Base-by-base conservation (phyloP, 78 protist genomes). In the Bigelowiella natans region DNA sequence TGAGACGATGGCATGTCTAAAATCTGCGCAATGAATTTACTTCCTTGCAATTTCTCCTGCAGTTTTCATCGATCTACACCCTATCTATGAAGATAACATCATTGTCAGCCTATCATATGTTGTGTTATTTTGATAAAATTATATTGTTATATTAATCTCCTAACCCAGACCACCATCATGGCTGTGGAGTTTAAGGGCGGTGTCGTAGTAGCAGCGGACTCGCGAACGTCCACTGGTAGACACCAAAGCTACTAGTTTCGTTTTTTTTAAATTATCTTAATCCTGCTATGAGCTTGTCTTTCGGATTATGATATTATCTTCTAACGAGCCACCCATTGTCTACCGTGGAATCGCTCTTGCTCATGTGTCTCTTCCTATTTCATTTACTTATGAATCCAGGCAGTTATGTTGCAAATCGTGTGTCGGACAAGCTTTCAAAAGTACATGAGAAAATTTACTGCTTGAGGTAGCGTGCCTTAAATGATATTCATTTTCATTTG, bases 181-280 rank as follows among this genome's bases (percentile, higher is more conserved):
- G 99, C 98, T 30, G 96, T 95, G 28, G 92, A 84, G 82, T 97
- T 40, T 36, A 89, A 95, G n/a, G 99, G 96, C n/a, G 99, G 99
- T 39, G 99, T 97, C 1, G 91, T 98, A 34, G 83, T 97, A 37
- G 99, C 96, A 0, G 98, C 98, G 34, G 99, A 98, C 83, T 93
- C 97, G 7, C 95, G 99, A n/a, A 97, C 99, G 0, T 93, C 98
- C 7, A 91, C 97, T 0, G 98, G 98, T 40, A 39, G 38, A 51
- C 34, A 51, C 1, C 0, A 31, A 3, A 88, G 3, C 37, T n/a
- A 83, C 3, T 3, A 18, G 86, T 83, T 18, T 83, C 86, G 26
- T 18, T 31, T 2, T n/a, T 83, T 18, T n/a, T n/a, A n/a, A n/a
- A n/a, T n/a, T n/a, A n/a, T n/a, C n/a, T n/a, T n/a, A n/a, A 38